Base-by-base conservation (phyloP, 148 eudicot species). In the Simmondsia chinensis region DNA sequence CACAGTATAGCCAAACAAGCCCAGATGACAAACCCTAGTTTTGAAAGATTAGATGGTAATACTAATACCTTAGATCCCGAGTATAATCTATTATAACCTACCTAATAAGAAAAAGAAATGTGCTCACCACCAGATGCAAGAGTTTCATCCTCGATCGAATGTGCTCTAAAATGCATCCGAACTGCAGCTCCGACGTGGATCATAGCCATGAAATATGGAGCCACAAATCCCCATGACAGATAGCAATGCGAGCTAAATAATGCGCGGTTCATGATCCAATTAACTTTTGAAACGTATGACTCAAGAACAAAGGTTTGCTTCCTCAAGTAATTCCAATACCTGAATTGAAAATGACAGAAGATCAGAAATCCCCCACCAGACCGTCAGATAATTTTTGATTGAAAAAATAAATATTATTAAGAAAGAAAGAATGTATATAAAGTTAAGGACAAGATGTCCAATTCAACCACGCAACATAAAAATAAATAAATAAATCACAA, bases 241-340 rank as follows among this genome's bases (percentile, higher is more conserved):
- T 89, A 85, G 79, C 85, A 81, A 73, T 89, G 97, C 36, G 52
- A 22, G 56, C 76, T 66, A 75, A 89, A 89, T 59, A 89, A 74
- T 20, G 94, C 95, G 15, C 88, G 84, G 71, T 89, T 89, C 97
- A 89, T 89, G 9, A 81, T 69, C 87, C 87, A 70, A 51, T 89
- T 89, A 31, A 79, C 79, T 60, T 67, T 67, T 19, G 97, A 71
- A 8, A 93, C 46, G 40, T 89, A 89, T 35, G 97, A 89, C 60
- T 89, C 97, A 54, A 89, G 56, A 52, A 89, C 97, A 70, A 89
- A 89, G 35, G 97, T 89, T 70, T 89, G 97, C 69, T 89, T 89
- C 71, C 97, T 76, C 78, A 89, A 72, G 70, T 89, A 89, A 65
- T 89, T 89, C 97, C 97, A 91, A 44, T 91, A 91, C 86, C 97